A percentile compares a stretch with the other conserved stretches of the same genome.
Evolutionary conservation across 225 moss, liverwort and hornwort species (phyloP).

Genomic region (Thuidium tamariscinum): DNA sequence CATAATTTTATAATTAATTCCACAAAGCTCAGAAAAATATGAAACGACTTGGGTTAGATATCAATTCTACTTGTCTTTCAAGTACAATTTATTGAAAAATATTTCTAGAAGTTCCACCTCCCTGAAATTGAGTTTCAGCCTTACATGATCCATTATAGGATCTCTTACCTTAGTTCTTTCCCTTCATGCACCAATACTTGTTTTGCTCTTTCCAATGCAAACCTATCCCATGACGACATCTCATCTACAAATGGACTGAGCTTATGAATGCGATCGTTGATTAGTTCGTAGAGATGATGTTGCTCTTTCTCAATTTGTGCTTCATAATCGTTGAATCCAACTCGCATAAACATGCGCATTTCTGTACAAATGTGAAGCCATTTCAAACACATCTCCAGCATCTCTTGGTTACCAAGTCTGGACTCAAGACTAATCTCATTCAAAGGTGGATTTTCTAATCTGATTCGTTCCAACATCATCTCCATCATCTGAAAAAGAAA

Average conservation of each 20-base stretch:
- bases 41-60: too few relatives aligned
- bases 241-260: conserved; percentile 7
- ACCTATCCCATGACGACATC: conserved; percentile 7
- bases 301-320: not conserved
- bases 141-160: too few relatives aligned
- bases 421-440: conserved; percentile 20
- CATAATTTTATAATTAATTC: too few relatives aligned
- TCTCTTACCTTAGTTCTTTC: too few relatives aligned
- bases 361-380: conserved; percentile 30
- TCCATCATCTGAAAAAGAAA: conserved; percentile 6
- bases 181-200: not conserved
- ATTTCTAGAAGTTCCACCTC: too few relatives aligned
- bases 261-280: not conserved
- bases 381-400: conserved; percentile 36
- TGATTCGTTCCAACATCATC: conserved; percentile 6
- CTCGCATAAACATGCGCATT: conserved; percentile 2
- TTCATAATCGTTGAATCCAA: conserved; percentile 14
- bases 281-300: not conserved
- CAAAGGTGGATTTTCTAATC: conserved; percentile 11
- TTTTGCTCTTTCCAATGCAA: conserved; percentile 29
- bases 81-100: too few relatives aligned
- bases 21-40: too few relatives aligned
- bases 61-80: too few relatives aligned
- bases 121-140: too few relatives aligned
- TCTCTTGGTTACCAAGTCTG: conserved; percentile 15